Base-by-base conservation (phyloP, 23 red algal species). In the Cyanidium caldarium region DNA sequence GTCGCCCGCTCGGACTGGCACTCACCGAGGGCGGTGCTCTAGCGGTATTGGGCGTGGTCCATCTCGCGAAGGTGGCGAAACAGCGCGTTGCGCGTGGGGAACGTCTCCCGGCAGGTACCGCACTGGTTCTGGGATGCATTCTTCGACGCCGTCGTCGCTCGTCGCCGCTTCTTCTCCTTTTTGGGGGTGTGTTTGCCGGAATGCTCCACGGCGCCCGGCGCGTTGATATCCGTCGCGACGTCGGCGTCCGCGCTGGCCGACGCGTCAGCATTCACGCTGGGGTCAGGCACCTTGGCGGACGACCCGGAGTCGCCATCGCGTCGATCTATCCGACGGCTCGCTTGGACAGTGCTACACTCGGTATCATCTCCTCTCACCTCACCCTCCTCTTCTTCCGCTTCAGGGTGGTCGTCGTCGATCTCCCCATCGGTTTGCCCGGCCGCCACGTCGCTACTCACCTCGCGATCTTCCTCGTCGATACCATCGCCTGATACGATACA, bases 71-170 rank as follows among this genome's bases (percentile, higher is more conserved):
- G 68, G 35, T 94, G 88, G 2, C 73, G 69, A 65, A 94, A 86
- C 17, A 94, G 78, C 40, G 78, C 79, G 58, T 83, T 86, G 34
- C 88, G 65, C 0, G 88, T 78, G 17, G 51, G 33, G 74, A 82
- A 94, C 3, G 39, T 37, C 68, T 41, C 68, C 2, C 21, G 34
- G 44, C 88, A 94, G n/a, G 80, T 76, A 45, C 85, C 80, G 45
- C 88, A 94, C 44, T 46, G 58, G 16, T 37, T n/a, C n/a, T n/a
- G n/a, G n/a, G n/a, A 66, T 37, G 28, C 46, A 25, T 10, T 70
- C 1, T 81, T 34, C 57, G 35, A 30, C 41, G 51, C 57, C 68
- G 2, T 45, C 0, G 2, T 23, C 21, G 46, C 40, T 37, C 25
- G n/a, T 0, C 43, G 7, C 2, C n/a, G 17, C 43, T 17, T 17